phyloP scores from a whole-genome alignment of 495 filamentous ascomycete genomes.

The Aspergillus panamensis region DNA sequence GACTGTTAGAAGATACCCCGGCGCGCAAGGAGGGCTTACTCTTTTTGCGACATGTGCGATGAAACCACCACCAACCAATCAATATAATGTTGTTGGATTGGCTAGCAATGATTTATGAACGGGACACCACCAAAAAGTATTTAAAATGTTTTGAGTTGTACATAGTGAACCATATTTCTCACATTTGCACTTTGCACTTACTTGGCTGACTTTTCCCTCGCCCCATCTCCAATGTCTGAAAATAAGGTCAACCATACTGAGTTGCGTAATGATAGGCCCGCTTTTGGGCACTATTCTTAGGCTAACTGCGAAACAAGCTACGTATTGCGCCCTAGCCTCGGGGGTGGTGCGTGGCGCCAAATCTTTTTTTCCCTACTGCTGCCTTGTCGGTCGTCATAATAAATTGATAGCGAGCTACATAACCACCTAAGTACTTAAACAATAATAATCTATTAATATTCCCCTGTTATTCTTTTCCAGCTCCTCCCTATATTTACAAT shows the following conservation, averaged over 20 bases:
- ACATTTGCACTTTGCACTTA: too few relatives aligned
- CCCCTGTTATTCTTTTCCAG: too few relatives aligned
- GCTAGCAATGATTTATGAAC: constrained; percentile 38
- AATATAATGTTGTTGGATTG: constrained; percentile 15
- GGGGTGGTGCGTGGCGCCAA: not conserved
- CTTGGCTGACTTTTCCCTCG: not conserved
- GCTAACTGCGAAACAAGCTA: not conserved
- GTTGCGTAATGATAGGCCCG: constrained; percentile 4
- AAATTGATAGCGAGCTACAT: not conserved
- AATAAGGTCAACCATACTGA: not conserved
- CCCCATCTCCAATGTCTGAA: not conserved
- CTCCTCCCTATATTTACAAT: too few relatives aligned
- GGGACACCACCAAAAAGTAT: constrained; percentile 23
- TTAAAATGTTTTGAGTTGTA: constrained; percentile 31
- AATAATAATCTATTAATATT: too few relatives aligned
- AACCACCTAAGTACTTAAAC: not conserved
- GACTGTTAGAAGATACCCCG: constrained; percentile 47
- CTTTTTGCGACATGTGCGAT: constrained; percentile 15
- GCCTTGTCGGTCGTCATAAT: not conserved
- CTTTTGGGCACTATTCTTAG: constrained; percentile 10
- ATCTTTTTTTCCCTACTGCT: not conserved
- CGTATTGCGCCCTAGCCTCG: not conserved
- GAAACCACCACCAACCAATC: constrained; percentile 13
- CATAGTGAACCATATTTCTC: constrained; percentile 5
- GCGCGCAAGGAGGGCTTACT: constrained; percentile 18